Conservation (phyloP, 352 stramenopile species). For the Pythium aquatile region DNA sequence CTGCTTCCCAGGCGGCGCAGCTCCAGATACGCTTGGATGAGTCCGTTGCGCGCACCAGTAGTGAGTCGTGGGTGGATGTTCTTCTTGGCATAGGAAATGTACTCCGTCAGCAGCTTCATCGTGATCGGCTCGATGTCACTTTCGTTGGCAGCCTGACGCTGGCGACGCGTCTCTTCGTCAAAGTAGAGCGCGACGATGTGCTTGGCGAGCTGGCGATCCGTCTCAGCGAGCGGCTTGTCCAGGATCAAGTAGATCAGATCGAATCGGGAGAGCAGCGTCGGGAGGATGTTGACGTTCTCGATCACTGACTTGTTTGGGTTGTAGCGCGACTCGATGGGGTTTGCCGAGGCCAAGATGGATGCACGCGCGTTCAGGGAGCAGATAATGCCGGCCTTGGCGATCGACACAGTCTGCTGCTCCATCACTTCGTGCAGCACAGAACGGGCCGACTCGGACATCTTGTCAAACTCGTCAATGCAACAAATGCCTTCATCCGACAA, state of each 20-base stretch:
- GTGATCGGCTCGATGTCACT: conserved; percentile 56
- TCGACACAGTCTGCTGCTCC: conserved; percentile 99
- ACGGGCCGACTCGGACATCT: conserved; percentile 97
- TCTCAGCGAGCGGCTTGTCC: conserved; percentile 93
- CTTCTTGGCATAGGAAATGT: conserved; percentile 96
- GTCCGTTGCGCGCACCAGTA: conserved; percentile 84
- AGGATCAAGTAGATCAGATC: conserved; percentile 99
- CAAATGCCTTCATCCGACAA: conserved; percentile 98
- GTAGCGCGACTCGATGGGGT: conserved; percentile 98
- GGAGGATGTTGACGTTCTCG: conserved; percentile 98
- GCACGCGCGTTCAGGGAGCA: conserved; percentile 97
- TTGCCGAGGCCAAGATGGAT: conserved; percentile 98
- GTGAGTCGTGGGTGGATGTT: conserved; percentile 91
- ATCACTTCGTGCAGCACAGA: conserved; percentile 99
- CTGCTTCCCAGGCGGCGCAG: conserved; percentile 73
- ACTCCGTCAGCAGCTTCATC: conserved; percentile 90
- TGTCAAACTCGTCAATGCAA: conserved; percentile 99
- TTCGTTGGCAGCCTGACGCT: conserved; percentile 27
- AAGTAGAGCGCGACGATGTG: conserved; percentile 98
- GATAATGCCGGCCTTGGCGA: conserved; percentile 99
- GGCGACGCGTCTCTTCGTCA: conserved; percentile 70
- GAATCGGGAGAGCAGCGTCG: conserved; percentile 97
- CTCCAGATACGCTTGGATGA: conserved; percentile 95
- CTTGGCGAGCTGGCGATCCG: conserved; percentile 94
- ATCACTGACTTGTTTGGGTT: conserved; percentile 98